These are phyloP conservation scores for Adansonia digitata DNA, from an alignment of 345 rosid genomes.

Conservation along the genomic window DNA sequence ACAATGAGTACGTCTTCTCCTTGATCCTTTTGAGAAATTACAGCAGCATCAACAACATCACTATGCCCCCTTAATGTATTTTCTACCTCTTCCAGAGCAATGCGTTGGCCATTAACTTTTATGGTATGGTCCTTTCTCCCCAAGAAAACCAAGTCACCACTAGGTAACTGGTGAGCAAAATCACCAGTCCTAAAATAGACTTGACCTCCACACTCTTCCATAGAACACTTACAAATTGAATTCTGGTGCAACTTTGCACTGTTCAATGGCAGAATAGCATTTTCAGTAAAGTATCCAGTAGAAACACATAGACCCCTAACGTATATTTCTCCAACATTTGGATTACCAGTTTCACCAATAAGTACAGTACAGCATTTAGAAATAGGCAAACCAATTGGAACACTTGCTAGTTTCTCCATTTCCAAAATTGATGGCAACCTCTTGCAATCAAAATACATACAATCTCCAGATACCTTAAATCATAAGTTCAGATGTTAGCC, in stretches of 20 bases:
- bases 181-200: slow-evolving; percentile 82
- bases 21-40: slow-evolving; percentile 35
- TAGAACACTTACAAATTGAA: slow-evolving; percentile 32
- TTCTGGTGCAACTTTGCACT: slow-evolving; percentile 42
- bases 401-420: slow-evolving; percentile 52
- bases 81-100: slow-evolving; percentile 82
- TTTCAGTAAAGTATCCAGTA: slow-evolving; percentile 49
- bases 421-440: slow-evolving; percentile 64
- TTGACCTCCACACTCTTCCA: slow-evolving; percentile 41
- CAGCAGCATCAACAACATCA: slow-evolving; percentile 64
- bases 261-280: slow-evolving; percentile 25
- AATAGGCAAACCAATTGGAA: slow-evolving; percentile 88
- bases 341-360: slow-evolving; percentile 36
- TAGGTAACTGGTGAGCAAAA: slow-evolving; percentile 56
- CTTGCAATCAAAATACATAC: slow-evolving; percentile 87
- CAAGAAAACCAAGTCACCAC: slow-evolving; percentile 71
- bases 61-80: slow-evolving; percentile 47
- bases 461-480: slow-evolving; percentile 87
- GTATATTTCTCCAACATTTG: slow-evolving; percentile 65
- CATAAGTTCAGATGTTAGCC: slow-evolving; percentile 19
- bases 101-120: slow-evolving; percentile 81
- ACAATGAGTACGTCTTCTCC: slow-evolving; percentile 38
- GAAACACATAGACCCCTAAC: slow-evolving; percentile 72
- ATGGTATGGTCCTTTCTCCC: slow-evolving; percentile 82
- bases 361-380: slow-evolving; percentile 62